A percentile compares a stretch with the other conserved stretches of the same genome.
Evolutionary conservation across 129 eudicot genomes (phyloP).

Genomic region (Flaveria bidentis): DNA sequence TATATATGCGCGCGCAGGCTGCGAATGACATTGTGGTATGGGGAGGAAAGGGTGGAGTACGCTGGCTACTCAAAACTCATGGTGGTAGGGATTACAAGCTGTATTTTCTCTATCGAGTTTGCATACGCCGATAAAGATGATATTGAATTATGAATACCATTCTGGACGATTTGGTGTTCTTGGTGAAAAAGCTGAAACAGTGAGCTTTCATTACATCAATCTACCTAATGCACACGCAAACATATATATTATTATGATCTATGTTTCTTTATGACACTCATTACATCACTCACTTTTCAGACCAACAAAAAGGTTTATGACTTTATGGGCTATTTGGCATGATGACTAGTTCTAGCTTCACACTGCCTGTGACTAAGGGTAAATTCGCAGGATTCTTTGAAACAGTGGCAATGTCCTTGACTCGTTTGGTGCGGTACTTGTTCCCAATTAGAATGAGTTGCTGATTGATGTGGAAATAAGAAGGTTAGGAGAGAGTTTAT

Average conservation of each 20-base stretch:
- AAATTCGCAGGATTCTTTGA: neutral
- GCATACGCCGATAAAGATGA: neutral
- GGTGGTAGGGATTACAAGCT: neutral
- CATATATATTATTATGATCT: too few relatives aligned
- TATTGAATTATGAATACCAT: neutral
- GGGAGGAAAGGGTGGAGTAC: neutral
- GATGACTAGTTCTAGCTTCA: neutral
- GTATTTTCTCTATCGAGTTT: neutral
- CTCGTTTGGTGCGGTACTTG: neutral
- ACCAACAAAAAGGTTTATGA: too few relatives aligned
- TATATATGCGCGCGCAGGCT: neutral
- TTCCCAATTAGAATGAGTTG: neutral
- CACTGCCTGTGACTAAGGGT: neutral
- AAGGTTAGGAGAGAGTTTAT: neutral
- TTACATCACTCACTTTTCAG: too few relatives aligned
- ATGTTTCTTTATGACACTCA: too few relatives aligned
- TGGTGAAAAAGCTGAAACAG: too few relatives aligned
- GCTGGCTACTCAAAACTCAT: neutral
- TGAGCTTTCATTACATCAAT: too few relatives aligned
- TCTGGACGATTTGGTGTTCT: neutral
- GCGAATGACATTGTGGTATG: neutral
- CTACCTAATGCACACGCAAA: too few relatives aligned
- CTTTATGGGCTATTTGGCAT: too few relatives aligned
- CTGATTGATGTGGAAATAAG: neutral
- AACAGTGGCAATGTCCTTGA: neutral